Evolutionary conservation across 140 eudicot species (phyloP).

Genomic region (Flaveria floridana): DNA sequence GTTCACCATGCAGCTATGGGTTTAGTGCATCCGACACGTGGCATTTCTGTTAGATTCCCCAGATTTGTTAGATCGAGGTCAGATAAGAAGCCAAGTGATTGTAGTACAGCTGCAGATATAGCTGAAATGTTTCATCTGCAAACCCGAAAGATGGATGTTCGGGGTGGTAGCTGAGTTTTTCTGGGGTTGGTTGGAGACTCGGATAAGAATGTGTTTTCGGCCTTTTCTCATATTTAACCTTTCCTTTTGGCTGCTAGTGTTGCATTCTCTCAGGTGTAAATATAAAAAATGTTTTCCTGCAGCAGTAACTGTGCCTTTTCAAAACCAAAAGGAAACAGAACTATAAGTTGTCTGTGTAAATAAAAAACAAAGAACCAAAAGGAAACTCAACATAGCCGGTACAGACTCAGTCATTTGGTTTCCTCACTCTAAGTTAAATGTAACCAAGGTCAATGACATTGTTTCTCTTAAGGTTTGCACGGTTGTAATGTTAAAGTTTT

Average conservation of each 20-base stretch:
- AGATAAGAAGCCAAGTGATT: conserved; percentile 81
- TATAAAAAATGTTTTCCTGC: conserved; percentile 9
- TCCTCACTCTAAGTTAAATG: background rate
- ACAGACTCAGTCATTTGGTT: background rate
- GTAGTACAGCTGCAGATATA: conserved; percentile 69
- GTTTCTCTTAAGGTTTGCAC: background rate
- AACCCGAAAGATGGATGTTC: conserved; percentile 80
- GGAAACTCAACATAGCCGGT: background rate
- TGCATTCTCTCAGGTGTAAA: conserved; percentile 6
- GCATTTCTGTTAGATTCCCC: conserved; percentile 86
- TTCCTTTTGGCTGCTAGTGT: conserved; percentile 8
- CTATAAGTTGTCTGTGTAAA: background rate
- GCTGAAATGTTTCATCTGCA: conserved; percentile 81
- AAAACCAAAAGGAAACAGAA: background rate
- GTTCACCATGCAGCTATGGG: conserved; percentile 90
- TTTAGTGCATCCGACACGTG: conserved; percentile 83
- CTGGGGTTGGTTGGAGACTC: background rate
- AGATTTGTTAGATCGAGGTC: conserved; percentile 58
- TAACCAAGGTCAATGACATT: background rate
- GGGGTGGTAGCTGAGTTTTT: conserved; percentile 25
- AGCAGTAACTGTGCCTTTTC: background rate
- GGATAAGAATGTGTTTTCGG: background rate
- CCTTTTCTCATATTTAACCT: background rate
- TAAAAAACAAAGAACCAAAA: background rate
- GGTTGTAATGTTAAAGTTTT: background rate